A percentile compares a stretch with the other conserved stretches of the same genome.
phyloP scores from a whole-genome alignment of 495 filamentous ascomycete species.

The Neurospora pannonica region DNA sequence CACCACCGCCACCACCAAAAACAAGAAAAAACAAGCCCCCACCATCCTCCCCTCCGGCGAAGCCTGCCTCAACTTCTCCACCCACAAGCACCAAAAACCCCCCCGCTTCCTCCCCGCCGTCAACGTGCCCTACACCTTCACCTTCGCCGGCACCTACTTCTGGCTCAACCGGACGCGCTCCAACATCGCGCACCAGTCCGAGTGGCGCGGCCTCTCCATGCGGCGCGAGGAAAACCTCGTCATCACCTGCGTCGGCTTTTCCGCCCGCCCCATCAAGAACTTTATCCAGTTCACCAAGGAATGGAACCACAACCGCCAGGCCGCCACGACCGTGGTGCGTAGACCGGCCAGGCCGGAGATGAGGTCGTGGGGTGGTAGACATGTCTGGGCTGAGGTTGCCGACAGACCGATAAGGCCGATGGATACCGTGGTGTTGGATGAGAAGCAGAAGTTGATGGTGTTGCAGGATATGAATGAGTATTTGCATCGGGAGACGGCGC shows the following conservation, averaged over 20 bases:
- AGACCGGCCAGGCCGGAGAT: constrained; percentile 13
- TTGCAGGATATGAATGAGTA: constrained; percentile 83
- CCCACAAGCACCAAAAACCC: constrained; percentile 27
- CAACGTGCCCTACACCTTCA: constrained; percentile 29
- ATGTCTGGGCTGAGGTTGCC: constrained; percentile 56
- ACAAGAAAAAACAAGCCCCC: constrained; percentile 33
- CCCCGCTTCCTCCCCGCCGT: constrained; percentile 32
- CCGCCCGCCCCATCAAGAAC: constrained; percentile 50
- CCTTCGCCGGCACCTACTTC: constrained; percentile 31
- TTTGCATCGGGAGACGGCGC: constrained; percentile 58
- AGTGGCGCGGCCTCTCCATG: background rate
- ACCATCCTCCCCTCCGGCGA: constrained; percentile 25
- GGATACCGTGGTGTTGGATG: constrained; percentile 75
- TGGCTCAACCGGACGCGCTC: constrained; percentile 23
- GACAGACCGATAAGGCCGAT: constrained; percentile 67
- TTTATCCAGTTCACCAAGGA: constrained; percentile 48
- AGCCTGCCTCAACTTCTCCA: constrained; percentile 35
- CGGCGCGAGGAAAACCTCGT: constrained; percentile 22
- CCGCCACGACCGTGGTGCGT: constrained; percentile 22
- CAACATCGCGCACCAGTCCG: background rate
- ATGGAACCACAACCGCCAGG: constrained; percentile 40
- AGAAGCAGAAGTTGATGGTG: constrained; percentile 59
- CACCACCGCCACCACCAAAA: constrained; percentile 41
- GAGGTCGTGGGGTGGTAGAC: constrained; percentile 26
- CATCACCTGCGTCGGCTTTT: constrained; percentile 35